phyloP scores from a whole-genome alignment of 352 stramenopile genomes.

The Globisporangium orthogonon region DNA sequence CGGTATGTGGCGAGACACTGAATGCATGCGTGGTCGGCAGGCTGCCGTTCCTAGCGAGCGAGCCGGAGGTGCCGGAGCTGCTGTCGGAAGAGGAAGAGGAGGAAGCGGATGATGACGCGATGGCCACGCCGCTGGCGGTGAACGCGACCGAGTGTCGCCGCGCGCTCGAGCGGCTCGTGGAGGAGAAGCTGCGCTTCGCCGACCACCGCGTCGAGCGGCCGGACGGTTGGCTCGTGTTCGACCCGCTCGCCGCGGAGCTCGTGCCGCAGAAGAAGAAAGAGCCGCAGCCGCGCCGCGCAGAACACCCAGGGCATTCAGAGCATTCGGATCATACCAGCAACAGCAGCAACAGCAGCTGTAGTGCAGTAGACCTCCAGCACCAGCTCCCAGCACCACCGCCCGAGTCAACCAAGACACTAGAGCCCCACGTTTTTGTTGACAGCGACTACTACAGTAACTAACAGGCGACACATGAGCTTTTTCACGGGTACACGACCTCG shows the following conservation, averaged over 20 bases:
- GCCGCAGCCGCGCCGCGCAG: conserved; percentile 9
- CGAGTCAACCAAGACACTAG: not conserved
- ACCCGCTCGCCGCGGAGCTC: conserved; percentile 49
- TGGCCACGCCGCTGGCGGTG: conserved; percentile 10
- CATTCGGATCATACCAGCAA: not conserved
- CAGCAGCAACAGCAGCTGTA: not conserved
- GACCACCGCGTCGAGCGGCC: conserved; percentile 44
- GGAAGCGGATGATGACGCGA: conserved; percentile 14
- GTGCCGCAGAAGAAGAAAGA: conserved; percentile 42
- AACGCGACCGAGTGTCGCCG: conserved; percentile 31
- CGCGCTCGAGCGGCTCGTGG: conserved; percentile 47
- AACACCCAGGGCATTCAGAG: not conserved
- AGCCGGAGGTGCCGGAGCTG: conserved; percentile 54
- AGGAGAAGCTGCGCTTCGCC: conserved; percentile 52
- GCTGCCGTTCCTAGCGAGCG: conserved; percentile 43
- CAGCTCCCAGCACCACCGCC: too few relatives aligned
- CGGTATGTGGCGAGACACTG: too few relatives aligned
- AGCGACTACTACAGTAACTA: not conserved
- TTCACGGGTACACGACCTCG: conserved; percentile 34
- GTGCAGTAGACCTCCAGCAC: not conserved
- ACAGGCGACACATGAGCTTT: not conserved
- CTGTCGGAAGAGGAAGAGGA: conserved; percentile 40
- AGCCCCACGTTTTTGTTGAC: not conserved
- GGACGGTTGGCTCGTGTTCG: conserved; percentile 74
- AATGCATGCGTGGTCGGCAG: conserved; percentile 13